phyloP scores from a whole-genome alignment of 1,284 basidiomycete species.

The Mycosarcoma mackinlayi region DNA sequence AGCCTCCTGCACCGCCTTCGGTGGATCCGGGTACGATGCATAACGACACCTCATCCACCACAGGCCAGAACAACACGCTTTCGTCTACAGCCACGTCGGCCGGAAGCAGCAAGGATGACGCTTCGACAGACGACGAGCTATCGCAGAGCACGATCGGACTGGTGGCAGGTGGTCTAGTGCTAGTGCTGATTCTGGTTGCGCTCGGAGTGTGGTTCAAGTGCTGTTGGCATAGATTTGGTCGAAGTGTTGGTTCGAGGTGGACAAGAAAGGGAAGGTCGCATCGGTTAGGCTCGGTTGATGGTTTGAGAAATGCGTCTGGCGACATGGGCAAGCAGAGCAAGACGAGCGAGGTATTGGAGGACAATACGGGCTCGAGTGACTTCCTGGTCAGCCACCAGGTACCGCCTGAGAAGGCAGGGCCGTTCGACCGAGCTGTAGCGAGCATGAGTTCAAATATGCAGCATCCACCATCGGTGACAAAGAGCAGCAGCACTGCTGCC shows the following conservation, averaged over 20 bases:
- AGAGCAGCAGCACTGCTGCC: not conserved
- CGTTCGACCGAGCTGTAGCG: conserved; percentile 21
- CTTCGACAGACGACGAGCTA: not conserved
- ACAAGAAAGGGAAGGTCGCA: conserved; percentile 5
- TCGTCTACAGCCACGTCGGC: not conserved
- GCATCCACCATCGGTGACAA: not conserved
- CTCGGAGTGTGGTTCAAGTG: conserved; percentile 10
- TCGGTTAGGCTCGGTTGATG: conserved; percentile 18
- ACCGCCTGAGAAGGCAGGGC: not conserved
- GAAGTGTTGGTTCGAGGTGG: not conserved
- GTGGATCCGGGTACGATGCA: conserved; percentile 4
- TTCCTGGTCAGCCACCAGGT: conserved; percentile 1
- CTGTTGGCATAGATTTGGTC: conserved; percentile 1
- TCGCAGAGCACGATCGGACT: conserved; percentile 2
- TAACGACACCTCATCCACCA: conserved; percentile 13
- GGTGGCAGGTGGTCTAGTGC: not conserved
- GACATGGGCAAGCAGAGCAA: not conserved
- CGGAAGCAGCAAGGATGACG: not conserved
- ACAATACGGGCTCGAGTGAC: conserved; percentile 8
- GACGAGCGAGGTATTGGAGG: not conserved
- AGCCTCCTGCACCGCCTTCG: not conserved
- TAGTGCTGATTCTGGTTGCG: not conserved
- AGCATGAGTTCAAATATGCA: conserved; percentile 3
- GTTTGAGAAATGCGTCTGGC: not conserved
- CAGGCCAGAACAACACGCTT: not conserved